Conservation (phyloP, 2,329 filamentous ascomycete species). For the Neonectria punicea region DNA sequence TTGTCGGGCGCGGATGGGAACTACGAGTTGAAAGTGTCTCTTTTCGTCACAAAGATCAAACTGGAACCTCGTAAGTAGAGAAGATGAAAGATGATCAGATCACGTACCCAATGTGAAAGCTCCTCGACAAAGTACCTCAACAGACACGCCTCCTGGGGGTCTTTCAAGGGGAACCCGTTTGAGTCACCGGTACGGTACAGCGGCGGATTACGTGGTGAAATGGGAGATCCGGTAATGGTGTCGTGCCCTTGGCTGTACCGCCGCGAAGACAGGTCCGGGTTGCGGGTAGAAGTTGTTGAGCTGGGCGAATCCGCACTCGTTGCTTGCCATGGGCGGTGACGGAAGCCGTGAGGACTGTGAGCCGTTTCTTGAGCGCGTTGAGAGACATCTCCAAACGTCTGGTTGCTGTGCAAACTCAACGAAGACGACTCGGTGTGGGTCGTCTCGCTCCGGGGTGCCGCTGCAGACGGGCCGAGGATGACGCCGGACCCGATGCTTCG, state of each 20-base stretch:
- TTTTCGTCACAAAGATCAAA: constrained; percentile 54
- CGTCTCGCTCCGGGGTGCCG: not conserved
- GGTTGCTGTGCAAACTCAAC: constrained; percentile 5
- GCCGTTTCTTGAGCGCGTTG: constrained; percentile 7
- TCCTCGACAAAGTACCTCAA: constrained; percentile 54
- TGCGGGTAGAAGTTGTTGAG: constrained; percentile 15
- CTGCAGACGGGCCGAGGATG: not conserved
- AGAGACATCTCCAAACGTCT: not conserved
- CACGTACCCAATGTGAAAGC: constrained; percentile 52
- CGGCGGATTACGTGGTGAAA: constrained; percentile 26
- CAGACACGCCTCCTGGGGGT: constrained; percentile 52
- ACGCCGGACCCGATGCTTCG: not conserved
- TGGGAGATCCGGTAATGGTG: not conserved
- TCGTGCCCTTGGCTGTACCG: constrained; percentile 11
- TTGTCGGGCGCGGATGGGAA: constrained; percentile 48
- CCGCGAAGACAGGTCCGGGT: constrained; percentile 9
- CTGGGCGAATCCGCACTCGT: constrained; percentile 13
- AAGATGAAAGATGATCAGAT: no score
- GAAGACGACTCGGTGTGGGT: constrained; percentile 13
- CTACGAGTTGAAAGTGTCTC: constrained; percentile 53
- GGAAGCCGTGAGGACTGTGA: constrained; percentile 14
- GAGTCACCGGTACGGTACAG: constrained; percentile 18
- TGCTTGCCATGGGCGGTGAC: constrained; percentile 11
- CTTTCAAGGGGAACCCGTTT: constrained; percentile 44
- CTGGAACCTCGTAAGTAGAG: constrained; percentile 36